Conservation (phyloP, 2,329 filamentous ascomycete species). For the Ophiostoma populinum region DNA sequence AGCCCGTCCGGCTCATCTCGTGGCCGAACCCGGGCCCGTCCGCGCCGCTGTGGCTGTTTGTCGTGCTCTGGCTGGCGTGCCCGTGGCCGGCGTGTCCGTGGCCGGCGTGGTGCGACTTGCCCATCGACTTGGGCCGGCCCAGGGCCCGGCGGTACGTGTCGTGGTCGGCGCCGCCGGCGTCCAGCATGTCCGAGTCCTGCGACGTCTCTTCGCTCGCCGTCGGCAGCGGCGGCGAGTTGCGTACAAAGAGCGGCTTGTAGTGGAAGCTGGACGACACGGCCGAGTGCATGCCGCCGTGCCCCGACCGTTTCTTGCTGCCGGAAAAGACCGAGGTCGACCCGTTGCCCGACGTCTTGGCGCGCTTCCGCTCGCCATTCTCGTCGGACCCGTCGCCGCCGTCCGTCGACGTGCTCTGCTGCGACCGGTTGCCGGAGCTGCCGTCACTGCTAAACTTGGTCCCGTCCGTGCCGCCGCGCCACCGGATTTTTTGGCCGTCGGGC, state of each 20-base stretch:
- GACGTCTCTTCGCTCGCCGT: slow-evolving; percentile 25
- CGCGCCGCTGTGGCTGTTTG: slow-evolving; percentile 18
- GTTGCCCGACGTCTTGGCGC: slow-evolving; percentile 24
- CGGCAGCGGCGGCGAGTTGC: slow-evolving; percentile 28
- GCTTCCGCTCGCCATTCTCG: slow-evolving; percentile 26
- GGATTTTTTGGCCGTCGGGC: slow-evolving; percentile 57
- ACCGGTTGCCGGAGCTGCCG: slow-evolving; percentile 30
- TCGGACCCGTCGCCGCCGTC: slow-evolving; percentile 30
- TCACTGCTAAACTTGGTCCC: slow-evolving; percentile 51
- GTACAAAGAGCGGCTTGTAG: slow-evolving; percentile 46
- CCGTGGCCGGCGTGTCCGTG: neutral
- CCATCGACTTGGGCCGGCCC: slow-evolving; percentile 20
- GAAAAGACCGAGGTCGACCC: slow-evolving; percentile 19
- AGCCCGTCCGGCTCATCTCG: slow-evolving; percentile 27
- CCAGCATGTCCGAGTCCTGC: slow-evolving; percentile 24
- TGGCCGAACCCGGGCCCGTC: slow-evolving; percentile 26
- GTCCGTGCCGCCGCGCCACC: slow-evolving; percentile 56
- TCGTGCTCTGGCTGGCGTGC: too few species aligned
- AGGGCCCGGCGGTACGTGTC: neutral
- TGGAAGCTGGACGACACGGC: slow-evolving; percentile 34
- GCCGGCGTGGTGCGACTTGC: neutral
- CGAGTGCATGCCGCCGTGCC: slow-evolving; percentile 21
- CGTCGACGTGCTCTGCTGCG: slow-evolving; percentile 28
- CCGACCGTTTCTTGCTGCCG: slow-evolving; percentile 22
- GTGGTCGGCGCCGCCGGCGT: slow-evolving; percentile 22